Conservation (phyloP, 202 grass and related monocot genomes). For the Hordeum pubiflorum region DNA sequence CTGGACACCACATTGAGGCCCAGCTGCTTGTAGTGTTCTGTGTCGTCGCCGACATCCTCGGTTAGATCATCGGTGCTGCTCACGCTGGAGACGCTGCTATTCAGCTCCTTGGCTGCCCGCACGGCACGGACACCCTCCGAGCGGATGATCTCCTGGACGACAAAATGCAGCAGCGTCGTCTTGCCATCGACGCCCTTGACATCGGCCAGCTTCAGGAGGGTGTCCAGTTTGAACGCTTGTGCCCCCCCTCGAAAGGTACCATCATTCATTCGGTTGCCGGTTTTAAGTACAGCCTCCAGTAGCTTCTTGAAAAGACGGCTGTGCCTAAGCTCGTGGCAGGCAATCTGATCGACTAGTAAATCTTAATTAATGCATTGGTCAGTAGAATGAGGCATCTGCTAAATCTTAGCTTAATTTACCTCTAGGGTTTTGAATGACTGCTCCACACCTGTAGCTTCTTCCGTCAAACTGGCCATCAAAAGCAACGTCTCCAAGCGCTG, state of each 20-base stretch:
- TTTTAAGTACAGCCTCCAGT: constrained; percentile 86
- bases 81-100: constrained; percentile 40
- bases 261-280: constrained; percentile 83
- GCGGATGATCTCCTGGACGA: constrained; percentile 72
- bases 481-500: constrained; percentile 62
- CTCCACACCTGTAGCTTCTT: constrained; percentile 40
- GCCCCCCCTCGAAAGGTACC: constrained; percentile 86
- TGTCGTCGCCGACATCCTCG: constrained; percentile 40
- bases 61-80: constrained; percentile 20
- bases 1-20: constrained; percentile 61
- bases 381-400: not conserved
- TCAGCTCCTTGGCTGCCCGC: constrained; percentile 33
- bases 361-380: not conserved
- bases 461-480: constrained; percentile 64
- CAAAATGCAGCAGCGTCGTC: constrained; percentile 82
- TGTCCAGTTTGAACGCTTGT: constrained; percentile 94
- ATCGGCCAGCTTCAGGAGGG: constrained; percentile 73
- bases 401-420: constrained; percentile 28
- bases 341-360: constrained; percentile 35
- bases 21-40: constrained; percentile 59
- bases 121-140: constrained; percentile 66
- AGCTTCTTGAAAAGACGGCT: constrained; percentile 78
- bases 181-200: constrained; percentile 80
- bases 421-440: constrained; percentile 57
- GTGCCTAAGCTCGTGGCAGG: constrained; percentile 61